Evolutionary conservation across 2,329 filamentous ascomycete species (phyloP).

Genomic region (Drechslerella dactyloides): DNA sequence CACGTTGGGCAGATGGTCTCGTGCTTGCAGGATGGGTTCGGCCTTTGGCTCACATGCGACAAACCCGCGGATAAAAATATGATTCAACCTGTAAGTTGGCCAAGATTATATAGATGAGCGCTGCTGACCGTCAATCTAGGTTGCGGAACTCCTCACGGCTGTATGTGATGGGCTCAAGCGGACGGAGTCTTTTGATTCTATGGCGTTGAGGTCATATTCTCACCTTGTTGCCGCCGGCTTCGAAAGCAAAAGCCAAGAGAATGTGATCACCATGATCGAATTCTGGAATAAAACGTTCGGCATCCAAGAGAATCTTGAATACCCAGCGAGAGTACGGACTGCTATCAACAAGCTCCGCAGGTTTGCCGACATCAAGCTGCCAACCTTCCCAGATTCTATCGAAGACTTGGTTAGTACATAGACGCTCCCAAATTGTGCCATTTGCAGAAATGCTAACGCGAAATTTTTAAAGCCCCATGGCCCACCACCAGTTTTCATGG

Average conservation of each 20-base stretch:
- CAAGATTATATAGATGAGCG: background rate
- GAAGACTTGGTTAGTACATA: constrained; percentile 59
- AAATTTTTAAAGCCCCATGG: constrained; percentile 9
- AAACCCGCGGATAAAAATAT: constrained; percentile 20
- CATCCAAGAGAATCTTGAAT: constrained; percentile 66
- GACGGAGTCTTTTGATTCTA: constrained; percentile 30
- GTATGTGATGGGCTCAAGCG: constrained; percentile 24
- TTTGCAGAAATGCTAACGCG: background rate
- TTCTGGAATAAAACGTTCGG: constrained; percentile 76
- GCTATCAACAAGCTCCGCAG: constrained; percentile 69
- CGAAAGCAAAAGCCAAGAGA: constrained; percentile 31
- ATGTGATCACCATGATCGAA: constrained; percentile 31
- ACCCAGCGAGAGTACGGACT: constrained; percentile 69
- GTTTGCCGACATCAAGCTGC: constrained; percentile 63
- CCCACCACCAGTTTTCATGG: constrained; percentile 50
- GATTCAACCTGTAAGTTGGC: constrained; percentile 17
- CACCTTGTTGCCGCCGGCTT: constrained; percentile 38
- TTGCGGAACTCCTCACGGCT: constrained; percentile 24
- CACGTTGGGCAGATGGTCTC: constrained; percentile 24
- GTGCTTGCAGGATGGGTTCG: constrained; percentile 37
- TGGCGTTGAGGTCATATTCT: constrained; percentile 21
- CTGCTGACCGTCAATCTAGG: constrained; percentile 8
- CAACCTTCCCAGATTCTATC: constrained; percentile 60
- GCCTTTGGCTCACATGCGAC: constrained; percentile 40
- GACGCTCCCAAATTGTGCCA: constrained; percentile 53